These are phyloP conservation scores for Arthromyces matolae DNA, from an alignment of 768 basidiomycete species.

Conservation along the genomic window DNA sequence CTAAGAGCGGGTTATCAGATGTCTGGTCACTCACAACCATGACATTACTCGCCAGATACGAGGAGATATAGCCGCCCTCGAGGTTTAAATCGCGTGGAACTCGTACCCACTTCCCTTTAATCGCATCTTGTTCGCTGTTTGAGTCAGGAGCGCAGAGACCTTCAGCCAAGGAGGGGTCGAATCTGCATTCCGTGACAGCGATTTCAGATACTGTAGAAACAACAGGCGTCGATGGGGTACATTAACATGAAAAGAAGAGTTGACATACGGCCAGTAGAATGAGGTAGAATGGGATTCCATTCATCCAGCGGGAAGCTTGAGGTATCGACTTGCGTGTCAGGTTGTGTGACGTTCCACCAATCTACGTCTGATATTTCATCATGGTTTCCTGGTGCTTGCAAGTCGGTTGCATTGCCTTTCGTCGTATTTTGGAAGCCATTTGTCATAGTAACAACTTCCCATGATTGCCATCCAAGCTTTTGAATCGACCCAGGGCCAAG, in stretches of 20 bases:
- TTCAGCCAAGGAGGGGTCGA: constrained; percentile 53
- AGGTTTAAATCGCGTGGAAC: constrained; percentile 78
- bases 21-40: not conserved
- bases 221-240: constrained; percentile 1
- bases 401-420: constrained; percentile 13
- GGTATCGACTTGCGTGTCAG: constrained; percentile 44
- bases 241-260: not conserved
- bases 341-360: constrained; percentile 64
- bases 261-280: constrained; percentile 69
- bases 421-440: constrained; percentile 10
- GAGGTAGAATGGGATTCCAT: constrained; percentile 74
- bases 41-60: constrained; percentile 51
- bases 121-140: constrained; percentile 68
- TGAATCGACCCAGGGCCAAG: constrained; percentile 68
- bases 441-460: constrained; percentile 57
- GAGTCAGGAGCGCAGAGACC: constrained; percentile 67
- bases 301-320: constrained; percentile 74
- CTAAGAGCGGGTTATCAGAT: constrained; percentile 20
- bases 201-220: constrained; percentile 72
- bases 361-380: constrained; percentile 40
- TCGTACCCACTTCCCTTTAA: constrained; percentile 86
- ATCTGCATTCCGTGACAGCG: constrained; percentile 59
- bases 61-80: constrained; percentile 49
- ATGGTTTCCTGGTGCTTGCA: constrained; percentile 7
- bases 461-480: constrained; percentile 85